phyloP scores from a whole-genome alignment of 176 grass and related monocot species.

The Rhynchospora pubera region DNA sequence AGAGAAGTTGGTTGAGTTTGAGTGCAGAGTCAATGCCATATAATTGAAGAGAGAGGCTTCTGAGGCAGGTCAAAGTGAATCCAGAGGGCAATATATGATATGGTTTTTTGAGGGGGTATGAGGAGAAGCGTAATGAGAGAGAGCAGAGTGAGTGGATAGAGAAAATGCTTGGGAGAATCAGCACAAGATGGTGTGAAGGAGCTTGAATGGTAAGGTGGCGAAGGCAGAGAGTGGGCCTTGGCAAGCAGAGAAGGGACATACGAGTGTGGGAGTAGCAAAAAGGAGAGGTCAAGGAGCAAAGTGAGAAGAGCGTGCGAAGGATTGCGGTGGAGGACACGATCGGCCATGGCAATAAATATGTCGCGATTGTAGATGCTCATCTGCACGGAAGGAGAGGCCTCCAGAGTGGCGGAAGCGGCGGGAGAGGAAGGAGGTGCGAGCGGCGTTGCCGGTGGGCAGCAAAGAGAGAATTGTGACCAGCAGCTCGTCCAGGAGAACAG shows the following conservation, averaged over 20 bases:
- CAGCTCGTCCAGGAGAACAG: neutral
- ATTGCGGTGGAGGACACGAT: neutral
- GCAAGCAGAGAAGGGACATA: neutral
- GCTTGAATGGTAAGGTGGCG: too few relatives aligned
- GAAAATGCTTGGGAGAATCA: too few relatives aligned
- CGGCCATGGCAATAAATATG: neutral
- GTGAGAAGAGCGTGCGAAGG: neutral
- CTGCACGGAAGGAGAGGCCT: neutral
- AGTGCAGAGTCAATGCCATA: too few relatives aligned
- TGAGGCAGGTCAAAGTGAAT: too few relatives aligned
- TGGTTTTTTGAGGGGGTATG: too few relatives aligned
- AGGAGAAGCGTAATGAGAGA: too few relatives aligned
- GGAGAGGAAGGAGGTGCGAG: neutral
- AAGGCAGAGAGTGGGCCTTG: too few relatives aligned
- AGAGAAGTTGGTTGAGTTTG: too few relatives aligned
- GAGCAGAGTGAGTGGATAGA: too few relatives aligned
- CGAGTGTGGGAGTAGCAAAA: neutral
- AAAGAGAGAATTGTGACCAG: neutral
- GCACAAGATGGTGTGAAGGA: too few relatives aligned
- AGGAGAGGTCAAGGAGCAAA: neutral
- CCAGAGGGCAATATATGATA: too few relatives aligned
- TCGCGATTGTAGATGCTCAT: neutral
- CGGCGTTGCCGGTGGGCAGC: neutral
- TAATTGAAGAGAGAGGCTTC: too few relatives aligned
- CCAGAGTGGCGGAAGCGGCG: neutral